These are phyloP conservation scores for Avicennia marina DNA, from an alignment of 257 asterid genomes.

Conservation along the genomic window DNA sequence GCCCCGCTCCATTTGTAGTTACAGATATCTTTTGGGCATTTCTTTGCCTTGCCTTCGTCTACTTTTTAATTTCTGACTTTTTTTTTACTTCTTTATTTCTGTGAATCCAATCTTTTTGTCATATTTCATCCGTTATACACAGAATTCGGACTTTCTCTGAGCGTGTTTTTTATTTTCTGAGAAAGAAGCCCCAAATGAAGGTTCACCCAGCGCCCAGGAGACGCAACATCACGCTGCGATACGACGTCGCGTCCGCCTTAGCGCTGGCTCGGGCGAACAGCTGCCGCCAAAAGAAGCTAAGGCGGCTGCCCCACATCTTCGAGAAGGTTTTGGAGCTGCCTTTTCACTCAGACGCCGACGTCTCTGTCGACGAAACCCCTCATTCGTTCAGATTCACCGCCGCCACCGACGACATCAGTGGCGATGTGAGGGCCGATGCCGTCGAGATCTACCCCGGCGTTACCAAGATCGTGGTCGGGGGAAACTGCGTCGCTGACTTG, in stretches of 20 bases:
- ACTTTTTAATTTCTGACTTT: too few species aligned
- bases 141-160: too few species aligned
- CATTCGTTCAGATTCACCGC: conserved; percentile 50
- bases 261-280: background rate
- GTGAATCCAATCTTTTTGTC: too few species aligned
- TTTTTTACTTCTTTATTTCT: too few species aligned
- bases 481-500: conserved; percentile 30
- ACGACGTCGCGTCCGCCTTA: too few species aligned
- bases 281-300: conserved; percentile 61
- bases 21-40: too few species aligned
- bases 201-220: too few species aligned
- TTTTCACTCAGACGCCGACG: conserved; percentile 65
- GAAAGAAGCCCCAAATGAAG: too few species aligned
- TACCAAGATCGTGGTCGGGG: conserved; percentile 57
- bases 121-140: too few species aligned
- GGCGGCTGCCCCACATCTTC: conserved; percentile 76
- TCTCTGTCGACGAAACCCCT: conserved; percentile 52
- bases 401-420: conserved; percentile 42
- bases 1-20: too few species aligned
- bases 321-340: conserved; percentile 82
- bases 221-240: background rate
- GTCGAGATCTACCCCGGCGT: conserved; percentile 77
- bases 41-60: too few species aligned
- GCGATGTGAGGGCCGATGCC: conserved; percentile 52
- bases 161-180: too few species aligned